These are phyloP conservation scores for Neonectria hederae DNA, from an alignment of 2,329 filamentous ascomycete genomes.

Conservation along the genomic window DNA sequence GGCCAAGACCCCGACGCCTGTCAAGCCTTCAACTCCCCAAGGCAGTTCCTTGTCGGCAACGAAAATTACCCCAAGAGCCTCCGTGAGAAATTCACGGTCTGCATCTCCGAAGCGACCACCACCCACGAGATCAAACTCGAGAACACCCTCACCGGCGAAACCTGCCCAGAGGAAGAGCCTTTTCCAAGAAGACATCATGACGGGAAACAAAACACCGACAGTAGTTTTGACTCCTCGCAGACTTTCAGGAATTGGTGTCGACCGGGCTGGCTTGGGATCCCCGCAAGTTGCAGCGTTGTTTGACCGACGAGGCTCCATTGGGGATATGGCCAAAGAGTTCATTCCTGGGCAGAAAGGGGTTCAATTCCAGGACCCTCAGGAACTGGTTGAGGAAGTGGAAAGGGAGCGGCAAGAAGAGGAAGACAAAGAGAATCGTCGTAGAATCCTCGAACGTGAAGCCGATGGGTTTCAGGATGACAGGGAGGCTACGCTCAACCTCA, in stretches of 20 bases:
- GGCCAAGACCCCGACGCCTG: slow-evolving; percentile 38
- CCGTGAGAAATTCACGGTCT: slow-evolving; percentile 26
- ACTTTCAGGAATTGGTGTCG: slow-evolving; percentile 75
- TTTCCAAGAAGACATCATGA: slow-evolving; percentile 63
- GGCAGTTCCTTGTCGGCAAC: slow-evolving; percentile 26
- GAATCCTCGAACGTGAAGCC: slow-evolving; percentile 63
- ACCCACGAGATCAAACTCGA: slow-evolving; percentile 28
- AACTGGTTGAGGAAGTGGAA: slow-evolving; percentile 71
- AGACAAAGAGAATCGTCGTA: slow-evolving; percentile 67
- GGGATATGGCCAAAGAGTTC: slow-evolving; percentile 72
- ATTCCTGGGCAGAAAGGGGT: slow-evolving; percentile 63
- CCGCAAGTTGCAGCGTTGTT: slow-evolving; percentile 77
- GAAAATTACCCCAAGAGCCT: slow-evolving; percentile 24
- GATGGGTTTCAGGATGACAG: slow-evolving; percentile 53
- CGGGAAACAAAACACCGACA: slow-evolving; percentile 68
- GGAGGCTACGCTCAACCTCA: slow-evolving; percentile 73
- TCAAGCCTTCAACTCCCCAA: slow-evolving; percentile 39
- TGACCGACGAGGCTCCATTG: slow-evolving; percentile 76
- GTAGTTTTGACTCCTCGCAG: slow-evolving; percentile 68
- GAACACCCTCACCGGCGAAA: slow-evolving; percentile 40
- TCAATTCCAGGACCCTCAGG: slow-evolving; percentile 72
- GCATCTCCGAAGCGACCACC: slow-evolving; percentile 33
- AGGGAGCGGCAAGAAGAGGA: slow-evolving; percentile 67
- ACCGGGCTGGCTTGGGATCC: slow-evolving; percentile 77
- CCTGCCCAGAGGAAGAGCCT: slow-evolving; percentile 48